Percentiles rank a stretch among this genome's conserved stretches.
Conservation (phyloP, 2,329 filamentous ascomycete genomes). For the Metarhizium rileyi region DNA sequence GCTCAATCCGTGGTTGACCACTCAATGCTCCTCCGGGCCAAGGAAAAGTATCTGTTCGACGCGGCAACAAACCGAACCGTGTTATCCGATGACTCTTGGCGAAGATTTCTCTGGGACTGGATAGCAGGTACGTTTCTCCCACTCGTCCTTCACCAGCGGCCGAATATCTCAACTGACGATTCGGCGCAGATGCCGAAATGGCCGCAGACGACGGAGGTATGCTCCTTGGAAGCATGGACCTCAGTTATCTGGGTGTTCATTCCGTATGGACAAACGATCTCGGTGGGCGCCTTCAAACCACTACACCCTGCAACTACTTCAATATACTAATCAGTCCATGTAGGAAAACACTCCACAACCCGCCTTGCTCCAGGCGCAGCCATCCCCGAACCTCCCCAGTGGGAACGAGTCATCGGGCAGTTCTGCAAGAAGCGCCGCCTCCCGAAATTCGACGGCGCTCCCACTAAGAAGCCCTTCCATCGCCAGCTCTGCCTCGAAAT, state of each 20-base stretch:
- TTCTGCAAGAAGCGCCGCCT: conserved; percentile 55
- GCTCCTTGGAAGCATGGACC: conserved; percentile 56
- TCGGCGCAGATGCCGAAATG: conserved; percentile 45
- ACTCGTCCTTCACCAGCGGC: neutral
- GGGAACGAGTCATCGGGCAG: conserved; percentile 52
- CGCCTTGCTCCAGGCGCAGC: conserved; percentile 36
- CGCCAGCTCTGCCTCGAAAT: conserved; percentile 67
- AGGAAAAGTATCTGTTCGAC: conserved; percentile 55
- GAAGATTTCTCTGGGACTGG: conserved; percentile 74
- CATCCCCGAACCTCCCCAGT: conserved; percentile 39
- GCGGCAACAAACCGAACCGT: conserved; percentile 55
- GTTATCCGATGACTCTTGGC: conserved; percentile 61
- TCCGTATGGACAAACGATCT: conserved; percentile 64
- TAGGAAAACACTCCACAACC: conserved; percentile 38
- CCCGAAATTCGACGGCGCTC: conserved; percentile 52
- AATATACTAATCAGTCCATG: conserved; percentile 7
- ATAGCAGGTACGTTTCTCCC: conserved; percentile 44
- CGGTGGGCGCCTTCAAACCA: conserved; percentile 31
- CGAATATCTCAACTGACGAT: conserved; percentile 10
- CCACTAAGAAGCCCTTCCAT: conserved; percentile 58
- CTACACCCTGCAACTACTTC: neutral
- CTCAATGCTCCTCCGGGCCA: conserved; percentile 48
- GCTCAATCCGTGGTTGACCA: conserved; percentile 46
- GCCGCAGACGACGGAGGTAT: conserved; percentile 60
- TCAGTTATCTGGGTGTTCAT: conserved; percentile 66